Base-by-base conservation (phyloP, 2,329 filamentous ascomycete genomes). In the Exophiala dermatitidis region DNA sequence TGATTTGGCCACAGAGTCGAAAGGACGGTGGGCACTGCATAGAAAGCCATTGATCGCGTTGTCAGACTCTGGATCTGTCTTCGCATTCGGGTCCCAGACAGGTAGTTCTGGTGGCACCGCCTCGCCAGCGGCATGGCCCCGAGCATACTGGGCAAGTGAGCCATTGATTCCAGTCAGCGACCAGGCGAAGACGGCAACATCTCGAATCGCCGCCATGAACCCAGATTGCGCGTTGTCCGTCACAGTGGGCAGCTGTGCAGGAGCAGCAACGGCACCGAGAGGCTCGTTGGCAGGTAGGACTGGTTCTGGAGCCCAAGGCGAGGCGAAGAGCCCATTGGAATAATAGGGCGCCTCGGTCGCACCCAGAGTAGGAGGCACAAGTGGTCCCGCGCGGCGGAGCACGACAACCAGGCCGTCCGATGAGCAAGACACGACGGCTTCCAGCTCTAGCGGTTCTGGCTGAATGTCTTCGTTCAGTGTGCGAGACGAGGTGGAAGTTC, bases 391-490 rank as follows among this genome's bases (percentile, higher is more conserved):
- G 59, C 80, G 81, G 52, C 89, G 81, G 9, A 94, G 73, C 46
- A 91, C 83, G 5, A 94, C 88, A 2, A 94, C 88, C 0, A 95
- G 74, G 0, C 89, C 89, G 67, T 95, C 89, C 0, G 89, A 94
- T 1, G 88, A 89, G 69, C 89, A 95, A 0, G 89, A 94, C 3
- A 95, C 84, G n/a, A 95, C 88, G 1, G 88, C 89, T 70, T 95
- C 89, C 3, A 95, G 73, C 69, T 94, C 88, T 48, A 89, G 75
- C 1, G 77, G 75, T 46, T 41, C 50, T 36, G 31, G 10, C 9
- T 45, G 40, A 32, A 41, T 4, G 28, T 53, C 48, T 48, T 49
- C 54, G 28, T 57, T 52, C 19, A 56, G 55, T 3, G 46, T 44
- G 41, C 41, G 37, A 26, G 56, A 56, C 28, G 64, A 65, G 6